Evolutionary conservation across 192 early-diverging fungal species (phyloP), one percentile per base, ranked within the genome.

Genomic region (Dissophora globulifera): DNA sequence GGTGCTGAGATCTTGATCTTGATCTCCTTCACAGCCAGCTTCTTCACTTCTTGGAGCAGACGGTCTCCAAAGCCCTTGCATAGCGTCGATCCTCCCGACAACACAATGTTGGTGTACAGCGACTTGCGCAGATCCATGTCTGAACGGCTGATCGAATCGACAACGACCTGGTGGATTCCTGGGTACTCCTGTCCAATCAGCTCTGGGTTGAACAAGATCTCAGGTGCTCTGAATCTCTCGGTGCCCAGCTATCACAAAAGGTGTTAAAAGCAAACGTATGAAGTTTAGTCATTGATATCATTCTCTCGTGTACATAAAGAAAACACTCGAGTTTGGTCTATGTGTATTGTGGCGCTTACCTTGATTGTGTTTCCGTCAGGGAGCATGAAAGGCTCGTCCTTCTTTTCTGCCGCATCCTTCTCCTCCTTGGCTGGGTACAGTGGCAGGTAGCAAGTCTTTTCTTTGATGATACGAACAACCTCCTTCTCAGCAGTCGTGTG

Each of bases 1-100:
- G 95, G 96, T 0, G 96, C 96, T 32, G 89, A 95, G 65, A 99
- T 97, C 78, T 95, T 97, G 78, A 99, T 96, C 84, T 97, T 99
- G 70, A 94, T 86, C 66, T 98, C 96, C 71, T 95, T 95, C 40
- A 94, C 74, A 7, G 95, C 93, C 61, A 95, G 81, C 69, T 92
- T 94, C 61, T 93, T 93, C 54, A 97, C 85, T 79, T 99, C 97
- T 46, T 81, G 79, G 81, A 99, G 85, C 58, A 99, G 70, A 12
- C 96, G 89, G 61, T 98, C 96, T 52, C 96, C 96, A 82, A 98
- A 97, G 45, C 89, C 92, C 76, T 88, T 91, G 58, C 83, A 92
- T 17, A 99, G 82, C 22, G 97, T 98, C 16, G 94, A 91, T n/a
- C 97, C 97, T 69, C 97, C 97, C n/a, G 95, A 96, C 15, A 99